Evolutionary conservation across 805 yeast species (phyloP), one percentile per base, ranked within the genome.

Genomic region (Debaryomyces prosopidis): DNA sequence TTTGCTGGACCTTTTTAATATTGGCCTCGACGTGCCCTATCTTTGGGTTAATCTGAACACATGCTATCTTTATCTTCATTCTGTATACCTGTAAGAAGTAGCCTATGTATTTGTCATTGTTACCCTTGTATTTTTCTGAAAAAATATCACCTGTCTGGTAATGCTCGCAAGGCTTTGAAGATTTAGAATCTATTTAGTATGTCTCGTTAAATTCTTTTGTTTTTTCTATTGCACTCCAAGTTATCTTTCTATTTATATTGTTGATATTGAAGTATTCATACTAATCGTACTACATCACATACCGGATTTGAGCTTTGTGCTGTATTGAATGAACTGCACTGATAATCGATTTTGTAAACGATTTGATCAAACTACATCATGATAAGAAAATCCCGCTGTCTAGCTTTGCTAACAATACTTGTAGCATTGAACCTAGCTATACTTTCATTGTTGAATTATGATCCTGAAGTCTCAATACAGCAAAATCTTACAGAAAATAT

Each of bases 21-120:
- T 85, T 87, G 37, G 72, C 73, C 38, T 77, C 80, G 1, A 85
- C 52, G 33, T 76, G 74, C 1, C 89, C 90, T 1, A 87, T 65
- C 12, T 69, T 59, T 0, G 94, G 87, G 54, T 84, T 85, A 40
- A 84, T 57, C 56, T 88, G 96, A 1, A 88, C 69, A 11, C 82
- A 72, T 0, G 89, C 91, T 5, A 87, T 72, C 45, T 79, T 69
- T 7, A 85, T 53, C 36, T 71, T 76, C 70, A 80, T 81, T 4
- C 33, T 27, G 6, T 35, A 35, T 1, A 16, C 23, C 10, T 23
- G 9, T 23, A 23, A 23, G 5, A 23, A 23, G 26, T 23, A 23
- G 2, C 9, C 26, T 23, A 10, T 2, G 26, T 7, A 23, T 7
- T 23, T 23, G 26, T 23, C 9, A 23, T 2, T 23, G 26, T 23